Percentiles rank a stretch among this genome's conserved stretches.
Evolutionary conservation across 805 yeast species (phyloP).

Genomic region (Osmozyma mogii): DNA sequence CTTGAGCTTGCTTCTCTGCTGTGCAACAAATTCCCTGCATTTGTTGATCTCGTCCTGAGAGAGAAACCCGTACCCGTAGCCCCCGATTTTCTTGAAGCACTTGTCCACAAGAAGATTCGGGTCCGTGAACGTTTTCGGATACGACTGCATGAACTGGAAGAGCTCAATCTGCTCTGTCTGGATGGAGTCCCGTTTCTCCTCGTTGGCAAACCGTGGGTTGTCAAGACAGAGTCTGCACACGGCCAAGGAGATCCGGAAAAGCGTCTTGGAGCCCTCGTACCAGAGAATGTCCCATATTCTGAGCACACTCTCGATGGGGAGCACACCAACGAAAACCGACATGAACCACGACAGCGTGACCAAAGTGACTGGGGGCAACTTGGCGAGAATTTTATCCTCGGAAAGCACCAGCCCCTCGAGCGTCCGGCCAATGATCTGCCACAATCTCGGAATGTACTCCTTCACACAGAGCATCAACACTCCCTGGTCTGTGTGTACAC

Average conservation of each 20-base stretch:
- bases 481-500: conserved; percentile 93
- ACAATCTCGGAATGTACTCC: conserved; percentile 76
- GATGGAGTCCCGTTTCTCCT: conserved; percentile 9
- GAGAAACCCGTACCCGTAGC: conserved; percentile 57
- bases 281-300: conserved; percentile 94
- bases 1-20: conserved; percentile 41
- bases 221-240: conserved; percentile 59
- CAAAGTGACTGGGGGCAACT: conserved; percentile 82
- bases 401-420: conserved; percentile 33
- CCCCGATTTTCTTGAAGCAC: conserved; percentile 66
- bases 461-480: conserved; percentile 80
- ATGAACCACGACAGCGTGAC: conserved; percentile 98
- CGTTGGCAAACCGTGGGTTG: conserved; percentile 48
- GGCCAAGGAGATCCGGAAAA: conserved; percentile 77
- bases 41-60: conserved; percentile 77
- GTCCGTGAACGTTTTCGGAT: conserved; percentile 64
- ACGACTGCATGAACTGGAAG: conserved; percentile 79
- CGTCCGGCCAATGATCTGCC: conserved; percentile 45
- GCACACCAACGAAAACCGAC: conserved; percentile 87
- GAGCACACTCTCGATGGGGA: conserved; percentile 83
- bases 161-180: conserved; percentile 41
- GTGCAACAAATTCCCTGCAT: conserved; percentile 71
- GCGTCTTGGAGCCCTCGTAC: conserved; percentile 82
- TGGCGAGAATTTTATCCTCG: conserved; percentile 50
- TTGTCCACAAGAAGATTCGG: conserved; percentile 63